Base-by-base conservation (phyloP, 2,329 filamentous ascomycete genomes). In the Domatiomyces globalis region DNA sequence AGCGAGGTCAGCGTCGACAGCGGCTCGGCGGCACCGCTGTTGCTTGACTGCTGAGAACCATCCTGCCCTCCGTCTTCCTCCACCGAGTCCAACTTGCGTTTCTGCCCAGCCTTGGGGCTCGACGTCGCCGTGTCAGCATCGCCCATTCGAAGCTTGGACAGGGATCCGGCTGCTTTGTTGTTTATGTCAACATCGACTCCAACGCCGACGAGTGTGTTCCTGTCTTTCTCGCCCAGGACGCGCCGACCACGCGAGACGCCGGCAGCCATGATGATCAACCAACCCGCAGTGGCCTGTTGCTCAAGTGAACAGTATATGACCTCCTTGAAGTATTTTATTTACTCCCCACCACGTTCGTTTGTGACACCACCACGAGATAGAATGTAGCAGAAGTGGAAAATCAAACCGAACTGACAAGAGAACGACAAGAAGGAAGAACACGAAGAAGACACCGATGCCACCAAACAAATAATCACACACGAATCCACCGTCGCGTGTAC, bases 201-300 rank as follows among this genome's bases (percentile, higher is more conserved):
- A 19, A 49, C 15, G 52, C 48, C 12, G 17, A 59, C 49, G 20
- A 47, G 49, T 47, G 54, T 51, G 57, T 61, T 61, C 10, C 49
- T 56, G 43, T 58, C 53, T 51, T 60, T 61, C 18, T 58, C 54
- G 33, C 57, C 58, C 22, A 61, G 54, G 17, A 58, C 57, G 50
- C 54, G 58, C 53, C 58, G 51, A 29, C 51, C 39, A 19, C 54
- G 57, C 8, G 57, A 59, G 19, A 49, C 44, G 36, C 51, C 33
- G 18, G 36, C 46, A 45, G n/a, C 39, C 51, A 54, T 50, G 45
- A 43, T 45, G 33, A 46, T 15, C 33, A 39, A 39, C 43, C 15
- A 22, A 22, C 3, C 22, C 6, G 22, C 22, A 25, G 22, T 25
- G 22, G 6, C 22, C 22, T 6, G 22, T 3, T 25, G 22, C 22